Conservation (phyloP, 78 protist genomes). For the Speleostelium caveatum region DNA sequence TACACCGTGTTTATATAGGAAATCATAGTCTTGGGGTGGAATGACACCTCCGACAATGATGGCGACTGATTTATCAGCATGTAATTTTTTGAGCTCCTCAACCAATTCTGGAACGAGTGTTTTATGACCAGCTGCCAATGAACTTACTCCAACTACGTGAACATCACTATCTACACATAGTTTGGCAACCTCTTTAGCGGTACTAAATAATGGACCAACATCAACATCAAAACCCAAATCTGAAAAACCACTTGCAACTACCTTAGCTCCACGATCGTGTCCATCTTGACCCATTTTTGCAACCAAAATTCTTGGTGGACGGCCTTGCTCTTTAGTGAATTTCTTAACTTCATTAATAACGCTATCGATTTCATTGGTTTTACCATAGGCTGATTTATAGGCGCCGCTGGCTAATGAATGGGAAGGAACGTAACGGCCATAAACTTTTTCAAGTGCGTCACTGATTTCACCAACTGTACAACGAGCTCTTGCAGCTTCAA, state of each 20-base stretch:
- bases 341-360: constrained; percentile 60
- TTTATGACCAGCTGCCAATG: constrained; percentile 98
- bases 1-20: constrained; percentile 93
- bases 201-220: constrained; percentile 87
- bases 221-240: constrained; percentile 99
- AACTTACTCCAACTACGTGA: constrained; percentile 96
- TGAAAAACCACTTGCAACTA: constrained; percentile 97
- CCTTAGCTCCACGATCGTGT: constrained; percentile 99
- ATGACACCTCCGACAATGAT: constrained; percentile 98
- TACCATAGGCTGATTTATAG: constrained; percentile 73
- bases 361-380: constrained; percentile 53
- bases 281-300: constrained; percentile 99
- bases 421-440: constrained; percentile 74
- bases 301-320: constrained; percentile 96
- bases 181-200: constrained; percentile 88
- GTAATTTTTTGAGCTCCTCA: constrained; percentile 66
- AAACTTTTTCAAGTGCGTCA: constrained; percentile 89
- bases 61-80: constrained; percentile 83
- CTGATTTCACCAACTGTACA: constrained; percentile 98
- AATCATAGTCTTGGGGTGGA: constrained; percentile 95
- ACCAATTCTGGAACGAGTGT: constrained; percentile 96
- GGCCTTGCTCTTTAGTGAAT: constrained; percentile 87
- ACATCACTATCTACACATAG: constrained; percentile 98
- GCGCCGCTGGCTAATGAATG: constrained; percentile 87
- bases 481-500: constrained; percentile 94